phyloP scores from a whole-genome alignment of 352 stramenopile genomes.

The Phytophthora palmivora region DNA sequence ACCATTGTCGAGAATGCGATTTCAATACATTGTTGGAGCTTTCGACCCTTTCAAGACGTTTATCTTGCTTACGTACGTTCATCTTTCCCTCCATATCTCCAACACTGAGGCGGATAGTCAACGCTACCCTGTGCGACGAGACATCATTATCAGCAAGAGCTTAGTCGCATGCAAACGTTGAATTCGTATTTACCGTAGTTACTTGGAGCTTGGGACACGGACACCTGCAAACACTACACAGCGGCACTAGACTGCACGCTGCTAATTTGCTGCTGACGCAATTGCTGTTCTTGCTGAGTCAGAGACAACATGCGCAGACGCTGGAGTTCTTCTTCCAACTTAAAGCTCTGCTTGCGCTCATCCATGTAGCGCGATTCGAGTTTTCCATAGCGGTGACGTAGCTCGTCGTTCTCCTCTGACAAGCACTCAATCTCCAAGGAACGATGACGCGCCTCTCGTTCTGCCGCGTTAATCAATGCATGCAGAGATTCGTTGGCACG shows the following conservation, averaged over 20 bases:
- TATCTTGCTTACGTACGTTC: background rate
- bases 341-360: conserved; percentile 65
- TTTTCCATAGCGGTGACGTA: conserved; percentile 64
- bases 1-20: conserved; percentile 22
- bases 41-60: background rate
- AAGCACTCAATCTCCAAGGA: conserved; percentile 77
- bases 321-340: conserved; percentile 72
- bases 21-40: conserved; percentile 10
- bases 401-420: conserved; percentile 80
- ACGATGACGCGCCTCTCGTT: conserved; percentile 67
- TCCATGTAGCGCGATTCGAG: conserved; percentile 77
- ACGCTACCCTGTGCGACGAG: too few relatives aligned
- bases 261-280: conserved; percentile 28
- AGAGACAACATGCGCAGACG: conserved; percentile 60
- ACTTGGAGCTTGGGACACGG: conserved; percentile 11
- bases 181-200: conserved; percentile 14
- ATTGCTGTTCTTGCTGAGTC: conserved; percentile 49
- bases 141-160: too few relatives aligned
- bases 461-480: conserved; percentile 59
- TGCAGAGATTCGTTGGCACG: conserved; percentile 75
- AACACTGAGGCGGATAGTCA: background rate
- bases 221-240: conserved; percentile 29
- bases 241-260: conserved; percentile 12
- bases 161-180: too few relatives aligned
- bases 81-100: conserved; percentile 1